Evolutionary conservation across 2,329 filamentous ascomycete genomes (phyloP), one percentile per base, ranked within the genome.

Genomic region (Chaetomiaceae sp.): DNA sequence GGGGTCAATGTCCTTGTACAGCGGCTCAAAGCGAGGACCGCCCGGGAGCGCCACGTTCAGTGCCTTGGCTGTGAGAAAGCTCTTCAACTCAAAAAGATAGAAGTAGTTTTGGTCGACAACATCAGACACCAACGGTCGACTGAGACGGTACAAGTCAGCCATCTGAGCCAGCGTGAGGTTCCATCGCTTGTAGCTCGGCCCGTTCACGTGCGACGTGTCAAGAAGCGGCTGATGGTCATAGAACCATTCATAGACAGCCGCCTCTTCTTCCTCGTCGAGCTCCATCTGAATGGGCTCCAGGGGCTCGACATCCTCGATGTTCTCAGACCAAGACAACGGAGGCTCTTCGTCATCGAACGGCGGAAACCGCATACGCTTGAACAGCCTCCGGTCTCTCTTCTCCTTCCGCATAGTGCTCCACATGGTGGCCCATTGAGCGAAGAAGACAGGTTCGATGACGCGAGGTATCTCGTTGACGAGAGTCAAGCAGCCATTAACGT

Each of bases 371-470:
- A 99, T 99, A 60, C 94, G 85, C 77, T 99, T 99, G 79, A 99
- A 99, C 63, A 97, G 83, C 66, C 92, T 78, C 70, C 94, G 79
- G 66, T 99, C 94, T 66, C 90, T 94, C 78, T 99, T 99, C 69
- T 99, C 94, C 64, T 95, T 87, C 64, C 94, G 85, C 94, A 99
- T 99, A 40, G 88, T 90, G 23, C 95, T 86, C 94, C 94, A 99
- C 94, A 99, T 99, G 50, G 92, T 95, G 11, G 94, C 94, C 94
- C 94, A 99, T 70, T 99, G 94, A 53, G 94, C 94, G 68, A 96
- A 91, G 71, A 95, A 99, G 4, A 99, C 89, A 0, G 94, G 94
- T 68, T 97, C 94, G 65, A 99, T 97, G 51, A 99, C 95, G 64
- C 95, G 83, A 13, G 95, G 94, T 6, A 86, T 90, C 75, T 99